Evolutionary conservation across 345 rosid species (phyloP).

Genomic region (Abelmoschus esculentus): DNA sequence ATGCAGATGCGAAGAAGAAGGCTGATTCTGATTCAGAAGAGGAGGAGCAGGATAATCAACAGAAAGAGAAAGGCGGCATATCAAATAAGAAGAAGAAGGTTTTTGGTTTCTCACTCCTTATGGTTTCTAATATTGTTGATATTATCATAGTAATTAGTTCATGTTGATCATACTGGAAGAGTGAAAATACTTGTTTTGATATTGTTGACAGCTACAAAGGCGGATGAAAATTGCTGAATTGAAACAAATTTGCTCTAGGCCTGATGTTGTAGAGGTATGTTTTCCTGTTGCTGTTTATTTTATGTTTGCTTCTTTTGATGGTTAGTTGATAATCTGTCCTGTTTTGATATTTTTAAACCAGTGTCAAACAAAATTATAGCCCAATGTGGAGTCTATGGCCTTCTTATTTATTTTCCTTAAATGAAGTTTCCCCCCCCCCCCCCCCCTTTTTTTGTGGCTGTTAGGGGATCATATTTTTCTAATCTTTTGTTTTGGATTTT

Average conservation of each 20-base stretch:
- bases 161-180: slow-evolving; percentile 8
- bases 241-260: slow-evolving; percentile 89
- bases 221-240: slow-evolving; percentile 94
- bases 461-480: neutral
- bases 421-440: neutral
- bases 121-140: neutral
- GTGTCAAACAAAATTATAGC: neutral
- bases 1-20: slow-evolving; percentile 54
- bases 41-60: slow-evolving; percentile 61
- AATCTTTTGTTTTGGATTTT: neutral
- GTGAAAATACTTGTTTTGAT: neutral
- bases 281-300: slow-evolving; percentile 3
- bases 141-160: neutral
- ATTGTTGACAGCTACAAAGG: slow-evolving; percentile 60
- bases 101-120: neutral
- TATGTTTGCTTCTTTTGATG: neutral
- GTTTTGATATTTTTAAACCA: neutral
- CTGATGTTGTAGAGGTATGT: slow-evolving; percentile 95
- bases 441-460: neutral
- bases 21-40: slow-evolving; percentile 69
- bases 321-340: neutral
- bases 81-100: slow-evolving; percentile 72
- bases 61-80: slow-evolving; percentile 59
- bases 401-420: neutral
- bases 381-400: neutral